These are phyloP conservation scores for Simplicillium aogashimaense DNA, from an alignment of 2,329 filamentous ascomycete species.

Conservation along the genomic window DNA sequence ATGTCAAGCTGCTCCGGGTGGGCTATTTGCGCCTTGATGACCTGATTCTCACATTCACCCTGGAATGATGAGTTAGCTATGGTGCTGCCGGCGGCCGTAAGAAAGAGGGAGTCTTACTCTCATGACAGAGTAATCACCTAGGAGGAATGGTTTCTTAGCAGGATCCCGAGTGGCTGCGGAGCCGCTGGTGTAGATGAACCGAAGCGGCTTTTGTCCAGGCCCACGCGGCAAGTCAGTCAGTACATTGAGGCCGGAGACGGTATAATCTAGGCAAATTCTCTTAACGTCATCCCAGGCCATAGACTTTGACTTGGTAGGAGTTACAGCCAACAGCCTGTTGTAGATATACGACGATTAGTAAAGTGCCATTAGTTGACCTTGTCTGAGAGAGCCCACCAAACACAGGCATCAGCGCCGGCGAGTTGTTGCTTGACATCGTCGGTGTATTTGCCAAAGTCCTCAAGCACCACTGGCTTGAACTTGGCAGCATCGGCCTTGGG, in stretches of 20 bases:
- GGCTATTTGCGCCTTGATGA: slow-evolving; percentile 29
- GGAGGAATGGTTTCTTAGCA: slow-evolving; percentile 25
- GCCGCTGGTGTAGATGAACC: slow-evolving; percentile 41
- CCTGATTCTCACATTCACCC: slow-evolving; percentile 34
- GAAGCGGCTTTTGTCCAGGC: slow-evolving; percentile 21
- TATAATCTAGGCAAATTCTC: slow-evolving; percentile 28
- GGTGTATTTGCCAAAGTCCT: slow-evolving; percentile 29
- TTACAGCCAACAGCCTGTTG: slow-evolving; percentile 30
- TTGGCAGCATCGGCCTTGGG: slow-evolving; percentile 20
- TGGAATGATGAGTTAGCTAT: slow-evolving; percentile 11
- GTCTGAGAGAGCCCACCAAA: slow-evolving; percentile 21
- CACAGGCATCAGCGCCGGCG: slow-evolving; percentile 28
- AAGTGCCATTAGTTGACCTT: background rate
- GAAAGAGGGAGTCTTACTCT: slow-evolving; percentile 23
- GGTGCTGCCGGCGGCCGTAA: no score
- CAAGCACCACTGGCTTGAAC: slow-evolving; percentile 25
- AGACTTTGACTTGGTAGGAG: slow-evolving; percentile 20
- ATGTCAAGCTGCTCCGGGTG: slow-evolving; percentile 26
- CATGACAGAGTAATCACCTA: slow-evolving; percentile 33
- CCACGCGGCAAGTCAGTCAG: slow-evolving; percentile 18
- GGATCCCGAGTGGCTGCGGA: slow-evolving; percentile 30
- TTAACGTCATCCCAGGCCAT: slow-evolving; percentile 23
- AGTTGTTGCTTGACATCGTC: slow-evolving; percentile 27
- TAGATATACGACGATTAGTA: slow-evolving; percentile 3
- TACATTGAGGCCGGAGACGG: slow-evolving; percentile 20